phyloP scores from a whole-genome alignment of 2,329 filamentous ascomycete genomes.

The Xylaria sp. region DNA sequence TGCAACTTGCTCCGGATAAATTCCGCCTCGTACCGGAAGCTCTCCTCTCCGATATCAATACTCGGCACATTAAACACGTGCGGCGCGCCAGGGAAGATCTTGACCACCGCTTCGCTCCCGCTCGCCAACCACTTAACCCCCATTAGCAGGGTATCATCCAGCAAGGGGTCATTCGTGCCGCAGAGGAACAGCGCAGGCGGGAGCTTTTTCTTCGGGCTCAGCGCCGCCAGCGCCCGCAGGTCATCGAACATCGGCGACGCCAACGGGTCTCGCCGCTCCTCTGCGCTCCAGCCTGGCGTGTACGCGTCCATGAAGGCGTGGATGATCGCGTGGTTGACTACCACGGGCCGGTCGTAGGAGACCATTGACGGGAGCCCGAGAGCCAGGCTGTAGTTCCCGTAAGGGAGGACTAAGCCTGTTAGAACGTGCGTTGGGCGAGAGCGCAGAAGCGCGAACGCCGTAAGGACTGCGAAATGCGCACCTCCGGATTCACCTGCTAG shows the following conservation, averaged over 20 bases:
- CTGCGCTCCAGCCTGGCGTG: conserved; percentile 49
- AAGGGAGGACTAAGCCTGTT: conserved; percentile 63
- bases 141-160: conserved; percentile 59
- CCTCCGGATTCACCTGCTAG: conserved; percentile 28
- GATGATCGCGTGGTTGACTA: conserved; percentile 61
- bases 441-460: conserved; percentile 58
- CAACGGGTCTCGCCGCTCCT: conserved; percentile 56
- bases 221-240: conserved; percentile 46
- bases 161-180: conserved; percentile 61
- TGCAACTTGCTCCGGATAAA: conserved; percentile 15
- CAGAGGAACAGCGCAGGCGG: conserved; percentile 65
- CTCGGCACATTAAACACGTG: conserved; percentile 58
- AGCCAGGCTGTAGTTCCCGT: conserved; percentile 62
- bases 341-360: conserved; percentile 28
- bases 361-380: conserved; percentile 53
- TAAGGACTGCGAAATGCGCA: conserved; percentile 7
- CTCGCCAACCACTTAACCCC: conserved; percentile 59
- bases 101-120: conserved; percentile 55
- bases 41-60: conserved; percentile 14
- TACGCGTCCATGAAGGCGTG: conserved; percentile 56
- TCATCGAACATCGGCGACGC: conserved; percentile 64
- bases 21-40: conserved; percentile 20
- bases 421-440: conserved; percentile 54
- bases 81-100: conserved; percentile 64
- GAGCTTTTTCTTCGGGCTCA: conserved; percentile 46